Evolutionary conservation across 2,329 filamentous ascomycete species (phyloP).

Genomic region (Coniochaeta ligniaria): DNA sequence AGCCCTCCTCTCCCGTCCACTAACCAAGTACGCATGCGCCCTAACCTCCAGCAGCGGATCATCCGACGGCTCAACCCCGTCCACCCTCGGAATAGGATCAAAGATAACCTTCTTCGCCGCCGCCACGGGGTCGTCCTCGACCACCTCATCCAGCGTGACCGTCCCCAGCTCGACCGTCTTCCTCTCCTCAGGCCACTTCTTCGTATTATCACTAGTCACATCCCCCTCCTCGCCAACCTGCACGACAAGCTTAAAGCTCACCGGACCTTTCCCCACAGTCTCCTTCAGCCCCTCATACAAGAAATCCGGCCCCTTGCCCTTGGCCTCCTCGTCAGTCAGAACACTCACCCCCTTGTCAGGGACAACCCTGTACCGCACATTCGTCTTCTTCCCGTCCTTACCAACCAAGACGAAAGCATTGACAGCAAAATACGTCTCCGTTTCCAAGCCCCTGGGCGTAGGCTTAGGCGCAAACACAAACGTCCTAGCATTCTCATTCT

Average conservation of each 20-base stretch:
- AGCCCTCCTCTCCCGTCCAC: constrained; percentile 43
- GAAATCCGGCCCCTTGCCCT: background rate
- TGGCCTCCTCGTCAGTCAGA: constrained; percentile 19
- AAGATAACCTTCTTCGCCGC: constrained; percentile 48
- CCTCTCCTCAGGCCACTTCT: constrained; percentile 43
- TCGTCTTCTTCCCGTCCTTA: constrained; percentile 31
- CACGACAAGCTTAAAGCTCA: constrained; percentile 38
- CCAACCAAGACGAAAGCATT: constrained; percentile 40
- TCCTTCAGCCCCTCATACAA: constrained; percentile 39
- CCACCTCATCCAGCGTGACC: constrained; percentile 32
- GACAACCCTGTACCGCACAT: constrained; percentile 39
- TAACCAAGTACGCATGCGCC: constrained; percentile 47
- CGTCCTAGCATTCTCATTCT: constrained; percentile 33
- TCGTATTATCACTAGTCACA: constrained; percentile 17
- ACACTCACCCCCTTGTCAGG: constrained; percentile 34
- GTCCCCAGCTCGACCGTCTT: constrained; percentile 42
- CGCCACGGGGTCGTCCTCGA: constrained; percentile 27
- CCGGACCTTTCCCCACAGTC: constrained; percentile 21
- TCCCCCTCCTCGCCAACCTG: constrained; percentile 31
- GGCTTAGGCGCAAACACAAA: constrained; percentile 44
- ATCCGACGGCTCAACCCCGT: constrained; percentile 42
- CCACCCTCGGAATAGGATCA: constrained; percentile 48
- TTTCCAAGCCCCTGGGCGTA: constrained; percentile 38
- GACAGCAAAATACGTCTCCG: constrained; percentile 38
- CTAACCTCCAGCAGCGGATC: constrained; percentile 51